Conservation (phyloP, 108 stramenopile species). For the Nitzschia sp. region DNA sequence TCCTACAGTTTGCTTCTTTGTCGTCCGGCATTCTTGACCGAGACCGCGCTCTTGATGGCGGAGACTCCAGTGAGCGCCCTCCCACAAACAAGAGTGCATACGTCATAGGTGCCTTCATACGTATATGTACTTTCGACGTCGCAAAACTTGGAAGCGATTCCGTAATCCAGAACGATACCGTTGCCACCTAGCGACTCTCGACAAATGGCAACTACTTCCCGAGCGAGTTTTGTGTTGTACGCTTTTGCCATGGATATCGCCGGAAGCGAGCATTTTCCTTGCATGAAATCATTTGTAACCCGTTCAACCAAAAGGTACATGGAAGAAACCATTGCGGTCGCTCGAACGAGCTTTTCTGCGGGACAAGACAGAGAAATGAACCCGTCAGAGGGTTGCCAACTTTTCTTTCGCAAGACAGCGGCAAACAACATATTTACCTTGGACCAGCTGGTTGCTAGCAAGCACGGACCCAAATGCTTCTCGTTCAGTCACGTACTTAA, state of each 20-base stretch:
- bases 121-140: conserved; percentile 22
- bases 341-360: conserved; percentile 21
- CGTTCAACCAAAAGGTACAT: conserved; percentile 26
- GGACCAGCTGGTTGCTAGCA: conserved; percentile 23
- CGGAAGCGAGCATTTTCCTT: conserved; percentile 12
- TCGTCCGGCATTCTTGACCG: conserved; percentile 5
- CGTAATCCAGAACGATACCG: conserved; percentile 23
- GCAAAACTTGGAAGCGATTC: conserved; percentile 23
- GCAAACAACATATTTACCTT: conserved; percentile 13
- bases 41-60: conserved; percentile 16
- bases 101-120: conserved; percentile 29
- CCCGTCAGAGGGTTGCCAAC: no score
- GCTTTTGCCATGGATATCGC: conserved; percentile 32
- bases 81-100: conserved; percentile 23
- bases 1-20: conserved; percentile 12
- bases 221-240: conserved; percentile 19
- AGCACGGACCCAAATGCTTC: conserved; percentile 13
- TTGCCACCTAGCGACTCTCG: conserved; percentile 24
- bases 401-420: no score
- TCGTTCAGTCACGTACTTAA: conserved; percentile 9
- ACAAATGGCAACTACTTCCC: conserved; percentile 30
- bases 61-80: conserved; percentile 15
- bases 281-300: conserved; percentile 16
- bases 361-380: no score
- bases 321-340: conserved; percentile 16